phyloP scores from a whole-genome alignment of 305 asterid species.

The Fraxinus angustifolia region DNA sequence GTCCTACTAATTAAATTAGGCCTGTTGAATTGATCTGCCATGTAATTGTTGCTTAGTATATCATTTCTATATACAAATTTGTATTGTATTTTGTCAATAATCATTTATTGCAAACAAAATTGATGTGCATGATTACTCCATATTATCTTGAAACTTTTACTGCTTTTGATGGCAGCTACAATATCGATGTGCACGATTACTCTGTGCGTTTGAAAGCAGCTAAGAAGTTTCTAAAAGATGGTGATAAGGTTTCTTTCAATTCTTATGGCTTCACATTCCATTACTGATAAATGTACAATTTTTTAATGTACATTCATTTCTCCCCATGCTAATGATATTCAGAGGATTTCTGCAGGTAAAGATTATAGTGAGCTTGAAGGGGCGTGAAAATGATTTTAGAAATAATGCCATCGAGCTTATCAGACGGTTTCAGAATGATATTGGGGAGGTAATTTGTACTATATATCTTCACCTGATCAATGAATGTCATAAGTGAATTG shows the following conservation, averaged over 20 bases:
- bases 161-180: slow-evolving; percentile 58
- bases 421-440: slow-evolving; percentile 70
- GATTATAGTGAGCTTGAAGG: slow-evolving; percentile 82
- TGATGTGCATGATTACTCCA: neutral
- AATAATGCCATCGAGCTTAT: slow-evolving; percentile 84
- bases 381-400: slow-evolving; percentile 86
- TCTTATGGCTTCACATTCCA: slow-evolving; percentile 16
- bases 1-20: neutral
- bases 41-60: neutral
- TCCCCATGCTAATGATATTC: neutral
- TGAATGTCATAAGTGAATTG: neutral
- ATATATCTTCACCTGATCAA: neutral
- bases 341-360: slow-evolving; percentile 58
- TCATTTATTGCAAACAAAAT: neutral
- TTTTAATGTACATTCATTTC: neutral
- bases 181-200: slow-evolving; percentile 84
- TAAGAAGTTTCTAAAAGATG: slow-evolving; percentile 76
- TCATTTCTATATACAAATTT: neutral
- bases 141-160: slow-evolving; percentile 2
- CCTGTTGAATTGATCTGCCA: neutral
- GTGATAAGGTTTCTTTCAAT: slow-evolving; percentile 71
- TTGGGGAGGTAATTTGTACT: slow-evolving; percentile 69
- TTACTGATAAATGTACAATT: slow-evolving; percentile 7
- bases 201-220: slow-evolving; percentile 89
- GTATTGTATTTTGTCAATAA: neutral